A percentile compares a stretch with the other conserved stretches of the same genome.
phyloP scores from a whole-genome alignment of 768 basidiomycete genomes.

The Tylopilus intermedius region DNA sequence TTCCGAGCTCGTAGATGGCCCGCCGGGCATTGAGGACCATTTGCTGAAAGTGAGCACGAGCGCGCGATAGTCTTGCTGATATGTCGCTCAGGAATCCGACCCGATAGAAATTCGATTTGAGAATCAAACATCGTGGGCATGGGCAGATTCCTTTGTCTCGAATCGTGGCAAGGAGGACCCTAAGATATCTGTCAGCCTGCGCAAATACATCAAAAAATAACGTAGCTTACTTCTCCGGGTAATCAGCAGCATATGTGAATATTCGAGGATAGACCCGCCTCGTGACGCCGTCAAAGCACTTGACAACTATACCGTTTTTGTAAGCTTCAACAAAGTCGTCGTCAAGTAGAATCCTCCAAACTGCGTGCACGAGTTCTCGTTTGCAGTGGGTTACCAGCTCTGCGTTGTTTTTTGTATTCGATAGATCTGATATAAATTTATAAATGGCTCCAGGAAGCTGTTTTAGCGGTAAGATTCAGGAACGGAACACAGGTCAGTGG shows the following conservation, averaged over 20 bases:
- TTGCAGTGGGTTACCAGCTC: too few relatives aligned
- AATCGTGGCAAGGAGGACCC: neutral
- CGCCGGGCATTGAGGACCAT: neutral
- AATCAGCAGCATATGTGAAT: too few relatives aligned
- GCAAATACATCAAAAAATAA: neutral
- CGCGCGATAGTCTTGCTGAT: too few relatives aligned
- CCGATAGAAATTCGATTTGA: too few relatives aligned
- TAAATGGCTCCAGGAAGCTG: neutral
- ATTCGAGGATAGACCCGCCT: neutral
- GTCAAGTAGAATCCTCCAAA: too few relatives aligned
- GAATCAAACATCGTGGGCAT: neutral
- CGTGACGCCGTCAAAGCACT: neutral
- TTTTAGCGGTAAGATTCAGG: too few relatives aligned
- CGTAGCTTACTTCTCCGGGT: neutral
- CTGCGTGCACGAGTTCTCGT: too few relatives aligned
- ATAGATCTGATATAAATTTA: too few relatives aligned
- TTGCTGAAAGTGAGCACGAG: neutral
- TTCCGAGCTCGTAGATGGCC: neutral
- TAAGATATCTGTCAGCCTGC: neutral
- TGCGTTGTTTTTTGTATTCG: too few relatives aligned
- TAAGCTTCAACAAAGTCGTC: too few relatives aligned
- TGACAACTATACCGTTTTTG: neutral
- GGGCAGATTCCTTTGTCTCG: neutral
- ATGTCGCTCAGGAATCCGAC: too few relatives aligned
- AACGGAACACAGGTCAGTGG: neutral